Conservation (phyloP, 2,329 filamentous ascomycete genomes). For the Trichophyton schoenleinii region DNA sequence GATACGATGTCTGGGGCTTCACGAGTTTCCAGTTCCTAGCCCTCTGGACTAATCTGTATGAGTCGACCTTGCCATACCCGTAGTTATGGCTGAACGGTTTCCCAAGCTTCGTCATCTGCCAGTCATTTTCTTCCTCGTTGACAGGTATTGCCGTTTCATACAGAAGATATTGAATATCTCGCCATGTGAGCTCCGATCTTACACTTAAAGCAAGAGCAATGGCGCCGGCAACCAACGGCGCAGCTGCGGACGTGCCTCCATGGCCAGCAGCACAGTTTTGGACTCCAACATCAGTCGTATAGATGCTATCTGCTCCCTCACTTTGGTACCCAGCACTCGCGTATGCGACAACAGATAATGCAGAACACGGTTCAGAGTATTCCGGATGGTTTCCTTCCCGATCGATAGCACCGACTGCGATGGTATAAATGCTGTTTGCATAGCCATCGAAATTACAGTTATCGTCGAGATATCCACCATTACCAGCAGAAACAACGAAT, state of each 20-base stretch:
- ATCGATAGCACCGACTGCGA: constrained; percentile 92
- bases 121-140: constrained; percentile 59
- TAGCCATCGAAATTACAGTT: constrained; percentile 95
- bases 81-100: constrained; percentile 87
- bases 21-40: constrained; percentile 77
- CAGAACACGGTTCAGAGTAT: constrained; percentile 48
- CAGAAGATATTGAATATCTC: constrained; percentile 86
- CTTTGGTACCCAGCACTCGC: too few relatives aligned
- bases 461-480: constrained; percentile 71
- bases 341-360: too few relatives aligned
- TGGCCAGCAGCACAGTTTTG: too few relatives aligned
- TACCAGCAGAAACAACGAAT: constrained; percentile 93
- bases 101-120: constrained; percentile 68
- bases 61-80: constrained; percentile 91
- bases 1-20: constrained; percentile 91
- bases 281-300: too few relatives aligned
- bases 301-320: too few relatives aligned
- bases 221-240: constrained; percentile 81
- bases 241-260: constrained; percentile 57
- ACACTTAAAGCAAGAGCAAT: constrained; percentile 77
- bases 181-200: constrained; percentile 79
- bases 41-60: constrained; percentile 67
- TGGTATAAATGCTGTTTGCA: constrained; percentile 98
- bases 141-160: constrained; percentile 73
- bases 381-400: constrained; percentile 74